Conservation (phyloP, 208 protist genomes). For the Trypanosoma mega region DNA sequence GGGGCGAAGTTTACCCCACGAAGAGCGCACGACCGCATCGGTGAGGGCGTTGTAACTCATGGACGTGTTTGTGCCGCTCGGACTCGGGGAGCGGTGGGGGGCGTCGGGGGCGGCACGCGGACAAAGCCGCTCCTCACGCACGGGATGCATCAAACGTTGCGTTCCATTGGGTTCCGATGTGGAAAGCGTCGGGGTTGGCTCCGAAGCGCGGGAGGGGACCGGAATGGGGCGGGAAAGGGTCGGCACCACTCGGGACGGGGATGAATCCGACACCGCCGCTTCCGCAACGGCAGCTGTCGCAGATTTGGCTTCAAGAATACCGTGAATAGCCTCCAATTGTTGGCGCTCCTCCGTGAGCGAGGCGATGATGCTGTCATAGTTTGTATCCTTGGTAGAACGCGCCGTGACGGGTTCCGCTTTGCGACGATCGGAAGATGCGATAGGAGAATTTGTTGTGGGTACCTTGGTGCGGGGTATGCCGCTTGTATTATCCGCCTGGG, state of each 20-base stretch:
- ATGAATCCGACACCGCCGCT: not conserved
- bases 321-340: conserved; percentile 7
- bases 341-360: conserved; percentile 2
- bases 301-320: not conserved
- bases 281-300: not conserved
- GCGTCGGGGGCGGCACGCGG: not conserved
- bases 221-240: no score
- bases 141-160: no score
- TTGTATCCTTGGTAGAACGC: not conserved
- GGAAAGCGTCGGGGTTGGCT: no score
- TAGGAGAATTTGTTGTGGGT: not conserved
- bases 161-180: no score
- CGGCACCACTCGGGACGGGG: no score
- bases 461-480: not conserved
- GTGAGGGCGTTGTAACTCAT: conserved; percentile 3
- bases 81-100: not conserved
- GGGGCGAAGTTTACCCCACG: conserved; percentile 9
- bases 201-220: no score
- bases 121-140: no score
- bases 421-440: not conserved
- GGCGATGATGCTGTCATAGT: conserved; percentile 2
- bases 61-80: not conserved
- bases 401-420: no score
- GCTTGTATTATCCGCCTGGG: not conserved
- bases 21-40: conserved; percentile 17